Conservation (phyloP, 164 flowering plant genomes). For the Vitis vinifera region ASM3070453v1 NC_081809.1:10887001-10887500, state of each 20-base stretch:
- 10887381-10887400: background rate
- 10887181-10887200: constrained; percentile 81
- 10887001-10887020: too few relatives aligned
- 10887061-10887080: too few relatives aligned
- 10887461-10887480: background rate
- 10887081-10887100: background rate
- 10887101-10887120: background rate
- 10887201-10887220: constrained; percentile 69
- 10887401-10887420: background rate
- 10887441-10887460: too few relatives aligned
- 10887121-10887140: constrained; percentile 55
- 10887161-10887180: constrained; percentile 75
- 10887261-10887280: background rate
- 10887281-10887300: background rate
- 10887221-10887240: constrained; percentile 92
- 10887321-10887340: background rate
- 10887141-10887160: constrained; percentile 83
- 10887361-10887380: background rate
- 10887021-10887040: too few relatives aligned
- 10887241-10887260: constrained; percentile 44
- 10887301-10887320: background rate
- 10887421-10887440: too few relatives aligned
- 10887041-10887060: too few relatives aligned
- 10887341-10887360: background rate
- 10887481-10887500: too few relatives aligned